phyloP scores from a whole-genome alignment of 805 yeast species.

The Pichia membranifaciens region DNA sequence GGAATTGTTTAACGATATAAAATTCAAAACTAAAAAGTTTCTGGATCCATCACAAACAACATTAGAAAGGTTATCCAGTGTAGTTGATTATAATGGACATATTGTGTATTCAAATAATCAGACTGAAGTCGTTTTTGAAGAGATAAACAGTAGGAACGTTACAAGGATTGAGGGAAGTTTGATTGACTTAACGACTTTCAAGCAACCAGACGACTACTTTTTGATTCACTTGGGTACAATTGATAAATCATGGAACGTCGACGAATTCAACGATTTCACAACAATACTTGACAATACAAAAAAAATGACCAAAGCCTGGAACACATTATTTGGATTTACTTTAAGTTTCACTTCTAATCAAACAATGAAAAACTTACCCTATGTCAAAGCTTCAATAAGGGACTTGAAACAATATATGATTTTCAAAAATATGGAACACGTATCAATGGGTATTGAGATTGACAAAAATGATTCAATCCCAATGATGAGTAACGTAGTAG shows the following conservation, averaged over 20 bases:
- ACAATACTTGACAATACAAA: slow-evolving; percentile 62
- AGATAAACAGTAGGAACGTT: not conserved
- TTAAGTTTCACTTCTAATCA: slow-evolving; percentile 87
- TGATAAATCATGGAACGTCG: slow-evolving; percentile 24
- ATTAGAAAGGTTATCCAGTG: not conserved
- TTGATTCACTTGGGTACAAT: not conserved
- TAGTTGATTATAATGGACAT: not conserved
- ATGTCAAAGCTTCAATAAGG: slow-evolving; percentile 85
- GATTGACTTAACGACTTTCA: not conserved
- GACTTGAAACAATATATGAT: slow-evolving; percentile 70
- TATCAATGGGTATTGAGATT: slow-evolving; percentile 34
- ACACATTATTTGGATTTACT: slow-evolving; percentile 81
- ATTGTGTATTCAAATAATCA: not conserved
- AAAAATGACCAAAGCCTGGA: slow-evolving; percentile 39
- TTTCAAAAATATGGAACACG: slow-evolving; percentile 26
- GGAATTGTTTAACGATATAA: not conserved
- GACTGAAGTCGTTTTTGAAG: not conserved
- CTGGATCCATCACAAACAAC: not conserved
- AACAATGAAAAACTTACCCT: slow-evolving; percentile 61
- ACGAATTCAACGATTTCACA: slow-evolving; percentile 60
- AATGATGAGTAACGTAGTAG: not conserved
- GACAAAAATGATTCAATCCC: not conserved
- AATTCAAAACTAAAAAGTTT: not conserved
- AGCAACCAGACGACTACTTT: not conserved
- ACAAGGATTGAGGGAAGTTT: not conserved